A percentile compares a stretch with the other conserved stretches of the same genome.
Conservation (phyloP, 2,329 filamentous ascomycete genomes). For the Pseudogymnoascus sp. region DNA sequence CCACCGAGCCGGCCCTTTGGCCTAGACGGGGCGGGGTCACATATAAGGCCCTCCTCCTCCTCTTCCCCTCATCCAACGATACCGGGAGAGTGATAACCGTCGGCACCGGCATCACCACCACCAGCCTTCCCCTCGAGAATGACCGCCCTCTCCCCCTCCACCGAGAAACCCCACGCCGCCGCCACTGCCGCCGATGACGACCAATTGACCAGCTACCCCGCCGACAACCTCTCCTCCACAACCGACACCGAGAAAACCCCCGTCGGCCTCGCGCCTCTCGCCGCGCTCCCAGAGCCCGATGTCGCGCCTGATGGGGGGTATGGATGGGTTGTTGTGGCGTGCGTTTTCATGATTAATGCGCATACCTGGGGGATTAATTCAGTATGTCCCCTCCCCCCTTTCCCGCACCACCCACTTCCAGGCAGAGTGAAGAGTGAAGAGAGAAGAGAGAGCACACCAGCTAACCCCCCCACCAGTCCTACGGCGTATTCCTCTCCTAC, state of each 20-base stretch:
- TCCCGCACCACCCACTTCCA: not conserved
- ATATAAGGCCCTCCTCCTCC: not conserved
- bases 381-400: not conserved
- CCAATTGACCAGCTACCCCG: not conserved
- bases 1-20: too few relatives aligned
- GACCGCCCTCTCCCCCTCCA: not conserved
- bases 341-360: conserved; percentile 12
- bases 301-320: conserved; percentile 41
- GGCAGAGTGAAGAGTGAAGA: too few relatives aligned
- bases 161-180: too few relatives aligned
- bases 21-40: too few relatives aligned
- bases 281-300: not conserved
- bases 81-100: too few relatives aligned
- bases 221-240: not conserved
- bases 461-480: conserved; percentile 29
- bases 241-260: not conserved
- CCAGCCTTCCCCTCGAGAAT: not conserved
- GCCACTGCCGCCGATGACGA: not conserved
- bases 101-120: not conserved
- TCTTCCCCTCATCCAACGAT: not conserved
- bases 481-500: conserved; percentile 46
- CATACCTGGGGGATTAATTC: conserved; percentile 13
- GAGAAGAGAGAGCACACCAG: not conserved
- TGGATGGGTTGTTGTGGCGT: conserved; percentile 19
- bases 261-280: not conserved